These are phyloP conservation scores for Colletotrichum sp. DNA, from an alignment of 2,329 filamentous ascomycete genomes.

Conservation along the genomic window DNA sequence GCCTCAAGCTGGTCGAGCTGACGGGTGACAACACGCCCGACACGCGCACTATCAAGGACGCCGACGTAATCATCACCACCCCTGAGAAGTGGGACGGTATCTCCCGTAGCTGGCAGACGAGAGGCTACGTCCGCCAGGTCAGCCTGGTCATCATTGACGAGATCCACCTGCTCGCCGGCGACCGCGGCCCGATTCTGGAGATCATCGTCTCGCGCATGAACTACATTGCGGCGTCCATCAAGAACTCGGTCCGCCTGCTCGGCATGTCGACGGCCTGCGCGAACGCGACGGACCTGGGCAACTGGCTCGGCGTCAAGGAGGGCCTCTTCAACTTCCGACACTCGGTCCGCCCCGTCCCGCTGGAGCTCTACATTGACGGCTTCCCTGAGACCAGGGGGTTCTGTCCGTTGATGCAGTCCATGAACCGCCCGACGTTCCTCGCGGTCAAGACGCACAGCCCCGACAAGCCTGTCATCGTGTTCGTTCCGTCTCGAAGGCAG, in stretches of 20 bases:
- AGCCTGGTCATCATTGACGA: constrained; percentile 98
- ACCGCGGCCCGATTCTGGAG: constrained; percentile 95
- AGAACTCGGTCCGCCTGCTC: constrained; percentile 84
- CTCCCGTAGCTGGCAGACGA: constrained; percentile 96
- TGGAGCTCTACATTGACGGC: constrained; percentile 97
- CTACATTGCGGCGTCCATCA: constrained; percentile 94
- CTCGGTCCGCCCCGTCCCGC: constrained; percentile 91
- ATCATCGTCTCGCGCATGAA: constrained; percentile 97
- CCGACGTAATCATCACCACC: constrained; percentile 97
- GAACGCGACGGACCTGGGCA: constrained; percentile 90
- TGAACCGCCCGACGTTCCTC: constrained; percentile 96
- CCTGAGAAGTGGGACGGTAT: constrained; percentile 99
- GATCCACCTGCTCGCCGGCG: constrained; percentile 95
- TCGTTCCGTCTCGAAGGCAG: constrained; percentile 93
- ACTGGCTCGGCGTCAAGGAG: constrained; percentile 97
- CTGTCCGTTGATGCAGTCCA: constrained; percentile 97
- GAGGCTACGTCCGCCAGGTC: constrained; percentile 94
- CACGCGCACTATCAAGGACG: constrained; percentile 91
- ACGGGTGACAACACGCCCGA: constrained; percentile 97
- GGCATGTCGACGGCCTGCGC: constrained; percentile 99
- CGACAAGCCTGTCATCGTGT: constrained; percentile 96
- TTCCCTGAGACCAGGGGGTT: constrained; percentile 96
- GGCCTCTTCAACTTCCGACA: constrained; percentile 97
- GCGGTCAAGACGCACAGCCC: constrained; percentile 97
- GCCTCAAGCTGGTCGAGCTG: constrained; percentile 89